These are phyloP conservation scores for Nicotiana paniculata DNA, from an alignment of 257 asterid genomes.

Conservation along the genomic window DNA sequence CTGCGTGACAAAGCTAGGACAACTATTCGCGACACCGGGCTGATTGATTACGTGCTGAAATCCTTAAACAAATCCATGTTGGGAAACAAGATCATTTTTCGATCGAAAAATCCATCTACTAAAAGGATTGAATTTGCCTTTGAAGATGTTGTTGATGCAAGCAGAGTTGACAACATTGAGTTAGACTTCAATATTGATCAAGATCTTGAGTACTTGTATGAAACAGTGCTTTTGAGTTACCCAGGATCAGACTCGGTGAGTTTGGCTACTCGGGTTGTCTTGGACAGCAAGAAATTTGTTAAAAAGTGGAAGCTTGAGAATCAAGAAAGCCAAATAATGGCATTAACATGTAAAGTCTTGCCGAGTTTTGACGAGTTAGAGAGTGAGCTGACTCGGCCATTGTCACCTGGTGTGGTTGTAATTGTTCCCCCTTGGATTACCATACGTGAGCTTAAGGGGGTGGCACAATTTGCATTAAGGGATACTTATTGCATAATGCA, in stretches of 20 bases:
- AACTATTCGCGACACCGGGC: conserved; percentile 19
- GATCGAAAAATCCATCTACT: conserved; percentile 16
- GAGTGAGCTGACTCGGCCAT: conserved; percentile 37
- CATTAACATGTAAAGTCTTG: conserved; percentile 47
- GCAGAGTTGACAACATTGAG: conserved; percentile 16
- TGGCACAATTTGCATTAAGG: conserved; percentile 59
- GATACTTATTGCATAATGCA: conserved; percentile 66
- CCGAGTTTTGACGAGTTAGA: conserved; percentile 80
- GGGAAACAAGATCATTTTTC: conserved; percentile 22
- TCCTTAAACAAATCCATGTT: conserved; percentile 15
- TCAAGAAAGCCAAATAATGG: conserved; percentile 20
- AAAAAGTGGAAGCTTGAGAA: conserved; percentile 41
- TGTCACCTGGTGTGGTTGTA: conserved; percentile 69
- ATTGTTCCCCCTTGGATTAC: conserved; percentile 40
- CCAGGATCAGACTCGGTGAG: conserved; percentile 17
- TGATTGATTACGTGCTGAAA: conserved; percentile 27
- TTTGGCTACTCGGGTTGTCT: conserved; percentile 23
- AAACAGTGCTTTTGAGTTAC: conserved; percentile 39
- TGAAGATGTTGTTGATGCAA: conserved; percentile 8
- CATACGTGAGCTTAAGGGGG: conserved; percentile 44
- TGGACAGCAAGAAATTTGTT: conserved; percentile 42
- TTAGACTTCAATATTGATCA: conserved; percentile 20
- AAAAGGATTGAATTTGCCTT: conserved; percentile 24
- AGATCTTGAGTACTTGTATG: conserved; percentile 44
- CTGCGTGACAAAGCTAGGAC: conserved; percentile 26